Evolutionary conservation across 2,329 filamentous ascomycete species (phyloP).

Genomic region (Fusarium papillatum): DNA sequence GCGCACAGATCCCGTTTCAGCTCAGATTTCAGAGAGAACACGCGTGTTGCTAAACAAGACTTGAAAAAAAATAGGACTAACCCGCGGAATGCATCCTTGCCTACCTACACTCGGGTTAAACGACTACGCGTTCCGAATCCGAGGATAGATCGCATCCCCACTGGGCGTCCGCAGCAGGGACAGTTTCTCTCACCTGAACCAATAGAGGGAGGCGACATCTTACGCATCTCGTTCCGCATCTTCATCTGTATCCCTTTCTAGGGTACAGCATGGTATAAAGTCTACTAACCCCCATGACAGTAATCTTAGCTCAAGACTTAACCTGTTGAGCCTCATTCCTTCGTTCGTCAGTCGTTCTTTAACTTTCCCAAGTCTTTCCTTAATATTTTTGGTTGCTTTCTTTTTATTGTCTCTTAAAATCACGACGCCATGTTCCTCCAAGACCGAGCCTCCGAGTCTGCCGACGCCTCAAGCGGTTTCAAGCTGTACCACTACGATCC

Average conservation of each 20-base stretch:
- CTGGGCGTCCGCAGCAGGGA: background rate
- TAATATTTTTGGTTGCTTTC: background rate
- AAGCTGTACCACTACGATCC: conserved; percentile 4
- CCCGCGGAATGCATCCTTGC: background rate
- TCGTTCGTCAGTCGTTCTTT: background rate
- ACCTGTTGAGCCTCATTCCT: background rate
- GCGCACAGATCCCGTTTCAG: background rate
- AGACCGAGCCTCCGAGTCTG: background rate
- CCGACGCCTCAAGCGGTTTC: background rate
- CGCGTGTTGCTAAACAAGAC: background rate
- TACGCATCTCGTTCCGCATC: background rate
- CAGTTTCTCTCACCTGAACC: background rate
- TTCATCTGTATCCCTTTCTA: background rate
- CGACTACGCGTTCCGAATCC: conserved; percentile 5
- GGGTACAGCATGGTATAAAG: background rate
- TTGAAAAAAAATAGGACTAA: no score
- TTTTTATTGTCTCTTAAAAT: background rate
- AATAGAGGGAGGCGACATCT: background rate
- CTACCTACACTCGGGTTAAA: background rate
- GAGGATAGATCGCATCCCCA: background rate
- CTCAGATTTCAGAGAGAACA: background rate
- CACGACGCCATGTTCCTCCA: background rate
- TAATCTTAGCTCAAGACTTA: background rate
- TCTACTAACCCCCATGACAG: background rate
- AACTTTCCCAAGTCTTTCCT: background rate